Percentiles rank a stretch among this genome's conserved stretches.
Evolutionary conservation across 23 red algal genomes (phyloP).

Genomic region (Gracilaria gracilis): DNA sequence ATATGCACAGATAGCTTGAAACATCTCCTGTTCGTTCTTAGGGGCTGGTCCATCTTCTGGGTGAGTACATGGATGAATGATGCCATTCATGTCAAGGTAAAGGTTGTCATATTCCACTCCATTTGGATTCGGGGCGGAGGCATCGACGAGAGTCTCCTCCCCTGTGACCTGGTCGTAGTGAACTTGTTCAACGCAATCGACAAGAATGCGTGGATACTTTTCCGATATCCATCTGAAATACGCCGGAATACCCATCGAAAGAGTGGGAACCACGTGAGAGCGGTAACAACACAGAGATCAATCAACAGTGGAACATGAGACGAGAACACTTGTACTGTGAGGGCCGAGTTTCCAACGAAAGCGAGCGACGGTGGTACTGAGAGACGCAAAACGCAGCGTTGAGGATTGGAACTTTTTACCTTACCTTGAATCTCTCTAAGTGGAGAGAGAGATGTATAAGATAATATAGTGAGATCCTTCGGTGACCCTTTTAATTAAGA

Average conservation of each 20-base stretch:
- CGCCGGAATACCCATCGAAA: conserved; percentile 92
- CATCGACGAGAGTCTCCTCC: conserved; percentile 64
- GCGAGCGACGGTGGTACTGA: not conserved
- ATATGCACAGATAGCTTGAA: conserved; percentile 86
- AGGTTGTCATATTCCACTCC: conserved; percentile 93
- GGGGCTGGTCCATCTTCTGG: conserved; percentile 83
- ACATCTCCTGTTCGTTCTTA: conserved; percentile 83
- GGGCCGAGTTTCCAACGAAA: not conserved
- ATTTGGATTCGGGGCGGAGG: conserved; percentile 88
- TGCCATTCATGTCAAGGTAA: conserved; percentile 99
- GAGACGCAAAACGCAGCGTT: not conserved
- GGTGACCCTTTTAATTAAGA: too few species aligned
- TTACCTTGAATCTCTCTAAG: not conserved
- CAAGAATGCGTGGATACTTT: conserved; percentile 84
- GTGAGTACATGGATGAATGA: conserved; percentile 96
- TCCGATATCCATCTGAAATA: conserved; percentile 92
- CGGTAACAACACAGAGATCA: not conserved
- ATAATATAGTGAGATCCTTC: not conserved
- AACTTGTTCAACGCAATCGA: conserved; percentile 77
- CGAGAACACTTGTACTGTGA: not conserved
- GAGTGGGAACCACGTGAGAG: not conserved
- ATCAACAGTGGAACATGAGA: not conserved
- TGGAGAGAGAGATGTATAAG: not conserved
- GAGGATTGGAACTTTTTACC: not conserved
- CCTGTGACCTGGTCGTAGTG: conserved; percentile 19